Percentiles rank a stretch among this genome's conserved stretches.
Evolutionary conservation across 805 yeast genomes (phyloP).

Genomic region (Candida patagonica): DNA sequence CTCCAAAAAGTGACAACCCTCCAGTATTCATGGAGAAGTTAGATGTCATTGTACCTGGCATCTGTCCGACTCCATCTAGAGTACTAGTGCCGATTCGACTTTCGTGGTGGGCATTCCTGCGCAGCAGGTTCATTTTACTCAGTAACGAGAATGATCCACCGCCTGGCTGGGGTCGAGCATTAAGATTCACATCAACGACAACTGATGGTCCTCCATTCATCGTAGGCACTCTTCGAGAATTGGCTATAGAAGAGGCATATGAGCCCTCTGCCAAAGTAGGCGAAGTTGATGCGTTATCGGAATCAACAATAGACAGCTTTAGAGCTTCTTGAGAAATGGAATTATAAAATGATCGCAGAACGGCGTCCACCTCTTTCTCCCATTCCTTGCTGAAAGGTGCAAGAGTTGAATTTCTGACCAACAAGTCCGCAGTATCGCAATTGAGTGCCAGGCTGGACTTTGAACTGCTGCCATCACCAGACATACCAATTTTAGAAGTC

Average conservation of each 20-base stretch:
- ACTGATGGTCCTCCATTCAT: slow-evolving; percentile 5
- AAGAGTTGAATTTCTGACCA: slow-evolving; percentile 9
- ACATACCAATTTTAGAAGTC: background rate
- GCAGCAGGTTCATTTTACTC: slow-evolving; percentile 13
- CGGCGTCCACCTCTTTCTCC: slow-evolving; percentile 18
- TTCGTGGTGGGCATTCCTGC: slow-evolving; percentile 12
- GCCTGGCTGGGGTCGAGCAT: background rate
- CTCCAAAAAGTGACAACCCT: slow-evolving; percentile 19
- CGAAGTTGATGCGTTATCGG: background rate
- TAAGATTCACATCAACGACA: slow-evolving; percentile 1
- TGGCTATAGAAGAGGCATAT: background rate
- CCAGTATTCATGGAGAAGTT: slow-evolving; percentile 32
- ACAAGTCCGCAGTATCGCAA: slow-evolving; percentile 13
- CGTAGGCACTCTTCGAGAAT: too few relatives aligned
- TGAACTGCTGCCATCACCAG: background rate
- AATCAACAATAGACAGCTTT: slow-evolving; percentile 16
- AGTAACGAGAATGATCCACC: slow-evolving; percentile 10
- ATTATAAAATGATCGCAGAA: slow-evolving; percentile 18
- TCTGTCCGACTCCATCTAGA: slow-evolving; percentile 6
- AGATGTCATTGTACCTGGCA: slow-evolving; percentile 20
- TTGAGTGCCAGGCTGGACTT: background rate
- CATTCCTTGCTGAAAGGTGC: slow-evolving; percentile 16
- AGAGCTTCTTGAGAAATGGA: slow-evolving; percentile 22
- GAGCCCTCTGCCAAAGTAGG: background rate
- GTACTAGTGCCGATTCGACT: slow-evolving; percentile 10